Conservation (phyloP, 139 green algal species). For the Raphidocelis subcapitata region DNA sequence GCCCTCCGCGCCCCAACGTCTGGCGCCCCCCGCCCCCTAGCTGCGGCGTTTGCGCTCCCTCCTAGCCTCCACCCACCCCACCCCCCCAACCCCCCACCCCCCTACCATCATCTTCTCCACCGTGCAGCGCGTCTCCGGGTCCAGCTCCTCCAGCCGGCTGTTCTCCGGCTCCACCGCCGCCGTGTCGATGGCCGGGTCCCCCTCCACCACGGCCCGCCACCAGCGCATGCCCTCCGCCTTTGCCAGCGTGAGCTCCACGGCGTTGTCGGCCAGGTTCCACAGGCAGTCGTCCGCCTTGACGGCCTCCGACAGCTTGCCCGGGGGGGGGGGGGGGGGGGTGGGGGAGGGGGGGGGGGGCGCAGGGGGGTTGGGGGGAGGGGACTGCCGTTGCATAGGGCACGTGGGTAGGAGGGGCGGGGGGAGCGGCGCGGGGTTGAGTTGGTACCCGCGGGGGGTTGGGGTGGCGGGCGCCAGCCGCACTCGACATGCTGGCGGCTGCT, state of each 20-base stretch:
- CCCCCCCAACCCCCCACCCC: too few relatives aligned
- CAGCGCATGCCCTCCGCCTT: constrained; percentile 93
- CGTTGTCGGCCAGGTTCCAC: constrained; percentile 74
- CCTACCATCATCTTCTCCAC: constrained; percentile 92
- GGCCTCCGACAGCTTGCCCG: constrained; percentile 75
- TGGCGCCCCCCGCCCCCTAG: too few relatives aligned
- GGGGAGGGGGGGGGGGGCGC: neutral
- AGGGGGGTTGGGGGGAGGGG: too few relatives aligned
- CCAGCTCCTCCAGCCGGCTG: constrained; percentile 92
- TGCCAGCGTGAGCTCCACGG: constrained; percentile 80
- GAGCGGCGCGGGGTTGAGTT: too few relatives aligned
- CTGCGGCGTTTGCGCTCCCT: too few relatives aligned
- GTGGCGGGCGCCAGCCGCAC: too few relatives aligned
- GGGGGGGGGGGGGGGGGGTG: constrained; percentile 4
- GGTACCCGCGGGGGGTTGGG: too few relatives aligned
- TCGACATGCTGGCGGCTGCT: too few relatives aligned
- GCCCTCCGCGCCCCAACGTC: too few relatives aligned
- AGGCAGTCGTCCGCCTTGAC: constrained; percentile 89
- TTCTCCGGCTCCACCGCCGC: constrained; percentile 95
- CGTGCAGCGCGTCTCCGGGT: constrained; percentile 88
- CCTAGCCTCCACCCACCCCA: too few relatives aligned
- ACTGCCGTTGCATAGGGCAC: neutral
- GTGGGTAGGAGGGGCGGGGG: too few relatives aligned
- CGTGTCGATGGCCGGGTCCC: constrained; percentile 87
- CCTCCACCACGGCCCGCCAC: constrained; percentile 83